phyloP scores from a whole-genome alignment of 371 early-diverging fungal genomes.

The Circinella minor region DNA sequence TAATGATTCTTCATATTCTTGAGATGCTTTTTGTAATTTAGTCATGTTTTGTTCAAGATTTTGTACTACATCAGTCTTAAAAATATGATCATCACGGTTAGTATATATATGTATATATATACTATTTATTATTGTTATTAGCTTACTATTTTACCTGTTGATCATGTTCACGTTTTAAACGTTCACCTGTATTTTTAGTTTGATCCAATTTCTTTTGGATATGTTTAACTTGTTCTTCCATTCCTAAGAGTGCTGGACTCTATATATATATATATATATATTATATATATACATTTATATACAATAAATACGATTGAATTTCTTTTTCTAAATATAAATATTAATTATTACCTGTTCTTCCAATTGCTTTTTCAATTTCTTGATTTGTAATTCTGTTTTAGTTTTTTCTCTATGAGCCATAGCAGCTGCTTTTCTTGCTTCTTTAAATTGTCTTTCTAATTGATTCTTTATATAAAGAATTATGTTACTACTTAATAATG shows the following conservation, averaged over 20 bases:
- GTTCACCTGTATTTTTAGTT: slow-evolving; percentile 55
- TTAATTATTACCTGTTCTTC: slow-evolving; percentile 54
- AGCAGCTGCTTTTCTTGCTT: slow-evolving; percentile 75
- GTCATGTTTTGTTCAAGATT: slow-evolving; percentile 46
- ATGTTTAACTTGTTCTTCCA: slow-evolving; percentile 77
- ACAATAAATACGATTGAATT: too few relatives aligned
- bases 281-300: not conserved
- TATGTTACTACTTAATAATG: too few relatives aligned
- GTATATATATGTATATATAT: slow-evolving; percentile 10
- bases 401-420: slow-evolving; percentile 75
- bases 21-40: slow-evolving; percentile 49
- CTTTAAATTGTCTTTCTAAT: slow-evolving; percentile 61
- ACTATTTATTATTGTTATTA: not conserved
- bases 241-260: slow-evolving; percentile 9
- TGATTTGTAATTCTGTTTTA: slow-evolving; percentile 72
- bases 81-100: too few relatives aligned
- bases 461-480: slow-evolving; percentile 25
- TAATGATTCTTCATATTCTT: slow-evolving; percentile 44
- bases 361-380: slow-evolving; percentile 65
- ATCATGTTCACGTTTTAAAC: slow-evolving; percentile 60
- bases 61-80: slow-evolving; percentile 33
- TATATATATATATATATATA: slow-evolving; percentile 19
- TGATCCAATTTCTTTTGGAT: slow-evolving; percentile 69
- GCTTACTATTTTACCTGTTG: slow-evolving; percentile 42
- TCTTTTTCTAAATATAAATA: not conserved